These are phyloP conservation scores for Trypanosoma caninum DNA, from an alignment of 208 protist species.

Conservation along the genomic window DNA sequence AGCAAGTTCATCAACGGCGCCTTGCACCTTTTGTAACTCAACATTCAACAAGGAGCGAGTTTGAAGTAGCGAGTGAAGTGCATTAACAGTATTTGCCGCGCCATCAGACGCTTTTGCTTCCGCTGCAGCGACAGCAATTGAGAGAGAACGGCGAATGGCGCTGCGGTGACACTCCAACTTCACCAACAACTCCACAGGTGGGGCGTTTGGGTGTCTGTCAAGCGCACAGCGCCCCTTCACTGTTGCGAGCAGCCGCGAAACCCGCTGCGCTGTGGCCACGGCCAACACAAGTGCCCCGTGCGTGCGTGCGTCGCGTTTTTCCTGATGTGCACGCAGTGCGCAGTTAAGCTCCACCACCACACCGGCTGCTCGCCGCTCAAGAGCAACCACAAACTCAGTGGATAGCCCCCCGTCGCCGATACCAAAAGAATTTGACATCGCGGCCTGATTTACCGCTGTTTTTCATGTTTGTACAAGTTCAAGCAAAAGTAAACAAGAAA, in stretches of 20 bases:
- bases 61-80: constrained; percentile 68
- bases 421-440: not conserved
- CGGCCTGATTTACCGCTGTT: not conserved
- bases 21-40: constrained; percentile 74
- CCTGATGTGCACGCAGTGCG: constrained; percentile 23
- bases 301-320: constrained; percentile 21
- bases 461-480: not conserved
- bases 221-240: constrained; percentile 28
- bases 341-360: constrained; percentile 31
- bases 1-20: constrained; percentile 49
- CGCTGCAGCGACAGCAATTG: constrained; percentile 32
- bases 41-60: constrained; percentile 66
- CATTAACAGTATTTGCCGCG: constrained; percentile 38
- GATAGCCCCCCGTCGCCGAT: not conserved
- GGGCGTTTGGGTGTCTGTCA: not conserved
- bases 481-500: not conserved
- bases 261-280: constrained; percentile 41
- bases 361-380: constrained; percentile 15
- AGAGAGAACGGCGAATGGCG: constrained; percentile 45
- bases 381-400: constrained; percentile 6
- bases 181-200: constrained; percentile 3
- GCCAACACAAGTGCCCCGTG: constrained; percentile 53
- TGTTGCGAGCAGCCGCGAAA: constrained; percentile 30
- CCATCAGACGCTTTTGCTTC: constrained; percentile 28
- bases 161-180: constrained; percentile 36